A percentile compares a stretch with the other conserved stretches of the same genome.
Evolutionary conservation across 1,284 basidiomycete species (phyloP).

Genomic region (Irpex sp.): DNA sequence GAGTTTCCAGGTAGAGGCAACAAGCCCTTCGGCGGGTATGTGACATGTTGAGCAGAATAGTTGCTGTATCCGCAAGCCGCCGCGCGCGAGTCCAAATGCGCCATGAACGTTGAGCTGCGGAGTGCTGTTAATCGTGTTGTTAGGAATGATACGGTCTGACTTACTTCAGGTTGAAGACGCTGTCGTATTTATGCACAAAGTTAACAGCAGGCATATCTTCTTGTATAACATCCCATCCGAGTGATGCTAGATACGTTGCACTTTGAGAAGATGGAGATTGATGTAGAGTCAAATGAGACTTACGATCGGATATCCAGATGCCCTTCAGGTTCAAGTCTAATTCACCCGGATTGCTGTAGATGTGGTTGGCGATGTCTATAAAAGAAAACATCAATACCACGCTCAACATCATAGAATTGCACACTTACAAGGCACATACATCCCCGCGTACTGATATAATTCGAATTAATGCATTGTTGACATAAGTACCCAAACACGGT

Average conservation of each 20-base stretch:
- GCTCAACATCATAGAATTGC: background rate
- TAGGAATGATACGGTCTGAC: slow-evolving; percentile 18
- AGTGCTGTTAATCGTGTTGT: slow-evolving; percentile 4
- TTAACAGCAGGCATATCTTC: slow-evolving; percentile 74
- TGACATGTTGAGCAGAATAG: slow-evolving; percentile 70
- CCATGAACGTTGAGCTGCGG: slow-evolving; percentile 68
- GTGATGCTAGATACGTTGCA: slow-evolving; percentile 44
- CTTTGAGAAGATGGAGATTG: background rate
- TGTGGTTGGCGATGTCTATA: slow-evolving; percentile 80
- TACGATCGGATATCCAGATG: slow-evolving; percentile 81
- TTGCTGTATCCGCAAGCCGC: slow-evolving; percentile 68
- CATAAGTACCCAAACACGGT: background rate
- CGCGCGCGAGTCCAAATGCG: slow-evolving; percentile 61
- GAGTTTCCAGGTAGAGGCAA: slow-evolving; percentile 71
- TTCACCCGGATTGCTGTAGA: slow-evolving; percentile 63
- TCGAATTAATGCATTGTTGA: background rate
- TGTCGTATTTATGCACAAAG: slow-evolving; percentile 77
- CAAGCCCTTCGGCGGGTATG: slow-evolving; percentile 70
- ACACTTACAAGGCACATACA: slow-evolving; percentile 64
- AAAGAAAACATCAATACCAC: background rate
- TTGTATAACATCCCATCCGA: slow-evolving; percentile 71
- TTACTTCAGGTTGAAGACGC: slow-evolving; percentile 78
- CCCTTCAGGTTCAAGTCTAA: slow-evolving; percentile 72
- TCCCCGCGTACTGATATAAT: slow-evolving; percentile 61
- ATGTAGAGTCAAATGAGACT: slow-evolving; percentile 26